Evolutionary conservation across 2,329 filamentous ascomycete genomes (phyloP).

Genomic region (Sporothrix protearum): DNA sequence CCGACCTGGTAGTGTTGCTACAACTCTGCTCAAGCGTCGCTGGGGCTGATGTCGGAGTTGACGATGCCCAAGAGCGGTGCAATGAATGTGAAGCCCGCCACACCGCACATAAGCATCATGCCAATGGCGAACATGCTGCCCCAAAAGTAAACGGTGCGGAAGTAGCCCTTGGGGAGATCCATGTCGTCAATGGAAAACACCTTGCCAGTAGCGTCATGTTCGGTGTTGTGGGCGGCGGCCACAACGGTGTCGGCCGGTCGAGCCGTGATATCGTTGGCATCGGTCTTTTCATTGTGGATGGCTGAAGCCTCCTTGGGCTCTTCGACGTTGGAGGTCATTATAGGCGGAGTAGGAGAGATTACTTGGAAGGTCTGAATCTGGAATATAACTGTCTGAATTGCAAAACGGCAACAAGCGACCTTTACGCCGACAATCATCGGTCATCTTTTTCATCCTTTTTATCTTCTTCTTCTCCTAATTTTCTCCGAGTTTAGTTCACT

Average conservation of each 20-base stretch:
- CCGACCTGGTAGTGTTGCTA: slow-evolving; percentile 57
- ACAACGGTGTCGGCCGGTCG: neutral
- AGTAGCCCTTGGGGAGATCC: slow-evolving; percentile 24
- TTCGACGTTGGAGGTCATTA: neutral
- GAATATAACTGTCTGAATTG: neutral
- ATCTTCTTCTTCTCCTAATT: neutral
- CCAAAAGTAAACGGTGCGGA: slow-evolving; percentile 18
- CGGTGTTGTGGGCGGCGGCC: neutral
- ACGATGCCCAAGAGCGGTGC: slow-evolving; percentile 27
- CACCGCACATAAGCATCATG: slow-evolving; percentile 31
- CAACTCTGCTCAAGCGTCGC: slow-evolving; percentile 49
- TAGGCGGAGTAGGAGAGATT: neutral
- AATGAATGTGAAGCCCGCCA: slow-evolving; percentile 33
- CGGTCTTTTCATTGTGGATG: neutral
- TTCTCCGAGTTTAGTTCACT: neutral
- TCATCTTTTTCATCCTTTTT: neutral
- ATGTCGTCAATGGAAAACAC: slow-evolving; percentile 21
- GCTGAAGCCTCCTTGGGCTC: neutral
- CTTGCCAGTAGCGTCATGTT: slow-evolving; percentile 16
- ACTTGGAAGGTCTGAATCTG: too few relatives aligned
- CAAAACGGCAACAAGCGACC: neutral
- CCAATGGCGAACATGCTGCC: slow-evolving; percentile 26
- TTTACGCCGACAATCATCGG: neutral
- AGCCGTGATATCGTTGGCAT: neutral
- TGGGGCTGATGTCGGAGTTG: slow-evolving; percentile 24